Base-by-base conservation (phyloP, 306 rosid species). In the Lablab purpureus region DNA sequence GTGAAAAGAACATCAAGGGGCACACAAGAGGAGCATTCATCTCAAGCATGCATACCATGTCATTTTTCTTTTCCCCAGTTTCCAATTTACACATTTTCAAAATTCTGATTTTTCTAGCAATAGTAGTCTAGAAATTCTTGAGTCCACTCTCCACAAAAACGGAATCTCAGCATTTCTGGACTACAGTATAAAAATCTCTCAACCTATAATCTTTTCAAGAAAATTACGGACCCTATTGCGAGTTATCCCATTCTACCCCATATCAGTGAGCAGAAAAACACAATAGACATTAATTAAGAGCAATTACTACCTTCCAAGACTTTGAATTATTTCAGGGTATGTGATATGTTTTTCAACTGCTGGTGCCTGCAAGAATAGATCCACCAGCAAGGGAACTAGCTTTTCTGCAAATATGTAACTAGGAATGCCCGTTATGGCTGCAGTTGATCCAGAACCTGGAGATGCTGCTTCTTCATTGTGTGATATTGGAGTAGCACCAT, bases 251-350 rank as follows among this genome's bases (percentile, higher is more conserved):
- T 54, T 25, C 27, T 34, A 54, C 40, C 76, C 54, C 62, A 22
- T 25, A 72, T 71, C 71, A 45, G 30, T 75, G 27, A 12, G 30
- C 46, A 17, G 43, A n/a, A 67, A 58, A 69, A 78, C 4, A 75
- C 28, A 78, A 54, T 49, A 66, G 67, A 59, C 17, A 23, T 27
- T 59, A 70, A 64, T 28, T 81, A 78, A 81, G 80, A 71, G 79
- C 63, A 73, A 58, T 50, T 65, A 77, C 86, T 92, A 95, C 99
- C 99, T 92, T 86, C 93, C 98, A 7, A 95, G 89, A 86, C 96
- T 81, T 89, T 90, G 99, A 84, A 95, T 88, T 67, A 95, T 78
- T 86, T 95, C 99, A 58, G 99, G 97, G 89, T 92, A 92, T 78
- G 92, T 76, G 71, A 87, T 89, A 75, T 84, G 84, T 82, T 91